Evolutionary conservation across 768 basidiomycete genomes (phyloP), one percentile per base, ranked within the genome.

Genomic region (Lenzites betulinus): DNA sequence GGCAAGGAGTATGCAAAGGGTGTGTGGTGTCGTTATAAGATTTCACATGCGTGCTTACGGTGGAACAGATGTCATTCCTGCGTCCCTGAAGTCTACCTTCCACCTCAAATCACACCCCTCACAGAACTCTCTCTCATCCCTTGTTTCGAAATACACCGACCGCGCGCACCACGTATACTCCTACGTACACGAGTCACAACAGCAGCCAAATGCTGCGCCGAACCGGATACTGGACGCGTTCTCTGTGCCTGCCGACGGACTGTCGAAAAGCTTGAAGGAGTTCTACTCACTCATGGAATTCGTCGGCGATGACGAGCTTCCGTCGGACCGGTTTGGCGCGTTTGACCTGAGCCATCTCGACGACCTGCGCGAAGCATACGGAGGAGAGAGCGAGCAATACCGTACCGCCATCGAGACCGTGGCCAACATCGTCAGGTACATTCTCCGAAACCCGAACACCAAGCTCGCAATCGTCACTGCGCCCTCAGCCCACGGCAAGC

Each of bases 141-240:
- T 89, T n/a, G 62, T 89, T 8, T 78, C 81, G 30, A 84, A 83
- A 7, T 88, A 82, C 67, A 74, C 80, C 25, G 78, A 79, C 53
- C 86, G 84, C 41, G 90, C 90, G 8, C 65, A 74, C 9, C 80
- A 84, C 53, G 75, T 76, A 2, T 90, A 87, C 69, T 70, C 82
- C n/a, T 78, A 81, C 28, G 73, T 90, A 35, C 82, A 77, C 65
- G 74, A 79, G 5, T 75, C 41, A 72, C 71, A 26, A 73, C 72
- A 25, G 60, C 72, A 50, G 69, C 74, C 9, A 63, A 69, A 16
- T 66, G 75, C 51, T 54, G 75, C 57, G 68, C 56, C 60, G n/a
- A 51, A 51, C 18, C 66, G 54, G 58, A 60, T 75, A 43, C 73
- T 81, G 60, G 78, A 79, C 65, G 66, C 73, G 39, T 80, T 81